phyloP scores from a whole-genome alignment of 768 basidiomycete genomes.

The Termitomyces sp. region DNA sequence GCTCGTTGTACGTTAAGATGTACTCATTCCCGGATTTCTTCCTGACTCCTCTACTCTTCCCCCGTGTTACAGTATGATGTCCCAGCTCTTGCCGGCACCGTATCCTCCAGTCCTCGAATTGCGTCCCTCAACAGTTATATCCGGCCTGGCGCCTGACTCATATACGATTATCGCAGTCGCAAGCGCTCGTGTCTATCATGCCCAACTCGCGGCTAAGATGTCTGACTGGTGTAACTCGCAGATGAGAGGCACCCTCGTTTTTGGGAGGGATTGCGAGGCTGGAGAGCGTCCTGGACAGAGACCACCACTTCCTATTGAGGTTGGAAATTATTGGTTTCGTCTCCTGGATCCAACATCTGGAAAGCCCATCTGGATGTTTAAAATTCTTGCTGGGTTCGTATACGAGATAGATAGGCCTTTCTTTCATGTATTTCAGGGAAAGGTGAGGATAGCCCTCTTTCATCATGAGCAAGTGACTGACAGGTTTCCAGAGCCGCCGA shows the following conservation, averaged over 20 bases:
- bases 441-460: conserved; percentile 45
- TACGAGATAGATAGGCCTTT: conserved; percentile 86
- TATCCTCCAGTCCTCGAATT: conserved; percentile 9
- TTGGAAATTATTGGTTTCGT: conserved; percentile 53
- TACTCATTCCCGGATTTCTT: not conserved
- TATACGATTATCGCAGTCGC: conserved; percentile 50
- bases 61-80: conserved; percentile 11
- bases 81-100: conserved; percentile 11
- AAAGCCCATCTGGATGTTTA: conserved; percentile 66
- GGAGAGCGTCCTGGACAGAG: conserved; percentile 21
- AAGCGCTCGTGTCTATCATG: conserved; percentile 56
- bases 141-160: conserved; percentile 16
- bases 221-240: conserved; percentile 56
- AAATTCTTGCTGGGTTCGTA: conserved; percentile 51
- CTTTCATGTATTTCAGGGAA: conserved; percentile 86
- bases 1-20: conserved; percentile 7
- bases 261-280: conserved; percentile 37
- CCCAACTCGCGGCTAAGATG: conserved; percentile 41
- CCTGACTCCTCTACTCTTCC: conserved; percentile 1
- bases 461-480: conserved; percentile 38
- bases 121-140: conserved; percentile 5
- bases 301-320: conserved; percentile 13
- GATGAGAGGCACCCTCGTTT: conserved; percentile 54
- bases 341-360: conserved; percentile 52
- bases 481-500: conserved; percentile 41